Conservation (phyloP, 305 asterid genomes). For the Fraxinus sp. region DNA sequence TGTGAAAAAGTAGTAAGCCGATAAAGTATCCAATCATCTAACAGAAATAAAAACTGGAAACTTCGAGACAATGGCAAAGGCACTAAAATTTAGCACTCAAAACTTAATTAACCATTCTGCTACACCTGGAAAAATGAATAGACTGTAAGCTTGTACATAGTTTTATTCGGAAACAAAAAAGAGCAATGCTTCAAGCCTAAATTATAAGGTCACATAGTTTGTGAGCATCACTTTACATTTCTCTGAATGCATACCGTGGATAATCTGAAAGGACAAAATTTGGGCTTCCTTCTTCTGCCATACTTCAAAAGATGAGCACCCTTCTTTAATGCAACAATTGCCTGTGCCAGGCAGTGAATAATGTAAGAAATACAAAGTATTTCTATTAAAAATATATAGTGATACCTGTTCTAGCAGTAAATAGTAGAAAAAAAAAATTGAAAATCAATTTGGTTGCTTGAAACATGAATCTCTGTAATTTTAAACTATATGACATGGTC, state of each 20-base stretch:
- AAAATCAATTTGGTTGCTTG: background rate
- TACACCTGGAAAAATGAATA: background rate
- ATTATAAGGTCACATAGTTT: background rate
- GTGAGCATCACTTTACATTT: background rate
- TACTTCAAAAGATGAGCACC: slow-evolving; percentile 44
- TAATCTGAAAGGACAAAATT: slow-evolving; percentile 45
- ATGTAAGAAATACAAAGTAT: background rate
- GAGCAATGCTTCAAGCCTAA: background rate
- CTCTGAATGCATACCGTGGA: slow-evolving; percentile 33
- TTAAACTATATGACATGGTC: background rate
- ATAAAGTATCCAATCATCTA: background rate
- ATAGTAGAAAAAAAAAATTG: background rate
- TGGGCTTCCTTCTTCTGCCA: slow-evolving; percentile 47
- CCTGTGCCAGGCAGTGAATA: slow-evolving; percentile 27
- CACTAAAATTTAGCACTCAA: background rate
- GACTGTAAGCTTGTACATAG: background rate
- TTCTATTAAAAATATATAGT: background rate
- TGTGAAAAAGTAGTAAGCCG: background rate
- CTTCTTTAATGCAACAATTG: slow-evolving; percentile 50
- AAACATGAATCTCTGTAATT: background rate
- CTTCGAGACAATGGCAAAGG: background rate
- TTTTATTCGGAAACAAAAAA: background rate
- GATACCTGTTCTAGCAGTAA: background rate
- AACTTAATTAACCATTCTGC: background rate
- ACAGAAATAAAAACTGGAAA: background rate